Evolutionary conservation across 1,284 basidiomycete species (phyloP).

Genomic region (Microbotryum silenes-acaulis): DNA sequence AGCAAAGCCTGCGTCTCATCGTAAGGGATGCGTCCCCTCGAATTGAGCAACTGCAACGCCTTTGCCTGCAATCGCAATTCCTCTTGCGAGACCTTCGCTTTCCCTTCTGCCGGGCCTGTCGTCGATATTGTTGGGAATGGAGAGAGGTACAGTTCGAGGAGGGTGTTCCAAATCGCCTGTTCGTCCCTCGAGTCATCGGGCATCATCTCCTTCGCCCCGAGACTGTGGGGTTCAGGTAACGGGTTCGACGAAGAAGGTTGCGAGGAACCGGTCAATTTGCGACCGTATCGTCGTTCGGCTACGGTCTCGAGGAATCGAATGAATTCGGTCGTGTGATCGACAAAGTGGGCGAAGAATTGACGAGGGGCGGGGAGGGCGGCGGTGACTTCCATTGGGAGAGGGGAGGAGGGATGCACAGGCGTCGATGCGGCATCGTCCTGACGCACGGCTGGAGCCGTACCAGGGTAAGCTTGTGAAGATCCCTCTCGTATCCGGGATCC

Average conservation of each 20-base stretch:
- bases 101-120: conserved; percentile 36
- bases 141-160: conserved; percentile 85
- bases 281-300: conserved; percentile 70
- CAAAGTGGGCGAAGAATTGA: conserved; percentile 88
- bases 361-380: conserved; percentile 66
- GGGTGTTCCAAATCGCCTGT: conserved; percentile 86
- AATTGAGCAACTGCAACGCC: conserved; percentile 58
- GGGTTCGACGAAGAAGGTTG: conserved; percentile 10
- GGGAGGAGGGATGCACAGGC: conserved; percentile 35
- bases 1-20: conserved; percentile 87
- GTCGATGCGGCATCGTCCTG: neutral
- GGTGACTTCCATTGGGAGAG: neutral
- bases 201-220: conserved; percentile 41
- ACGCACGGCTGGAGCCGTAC: too few relatives aligned
- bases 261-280: conserved; percentile 48
- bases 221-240: conserved; percentile 6
- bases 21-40: conserved; percentile 56
- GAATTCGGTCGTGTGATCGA: conserved; percentile 78
- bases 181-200: conserved; percentile 62
- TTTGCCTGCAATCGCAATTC: conserved; percentile 45
- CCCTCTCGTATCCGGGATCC: too few relatives aligned
- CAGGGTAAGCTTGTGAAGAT: too few relatives aligned
- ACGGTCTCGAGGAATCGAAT: conserved; percentile 83
- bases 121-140: conserved; percentile 31
- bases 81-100: conserved; percentile 6